Conservation (phyloP, 1,284 basidiomycete species). For the Malassezia japonica region DNA sequence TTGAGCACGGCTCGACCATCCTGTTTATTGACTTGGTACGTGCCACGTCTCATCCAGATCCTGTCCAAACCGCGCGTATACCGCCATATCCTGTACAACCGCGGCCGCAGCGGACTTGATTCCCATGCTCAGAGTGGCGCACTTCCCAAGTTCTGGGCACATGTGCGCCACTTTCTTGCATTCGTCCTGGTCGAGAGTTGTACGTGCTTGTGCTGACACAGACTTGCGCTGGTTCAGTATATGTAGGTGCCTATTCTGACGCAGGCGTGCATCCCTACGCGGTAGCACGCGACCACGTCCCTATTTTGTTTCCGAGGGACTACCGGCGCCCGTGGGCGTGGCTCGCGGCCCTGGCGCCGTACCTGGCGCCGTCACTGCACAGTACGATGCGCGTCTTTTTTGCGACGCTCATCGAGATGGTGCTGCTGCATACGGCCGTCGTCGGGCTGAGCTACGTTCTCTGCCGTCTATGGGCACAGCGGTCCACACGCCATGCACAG, state of each 20-base stretch:
- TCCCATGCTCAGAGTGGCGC: background rate
- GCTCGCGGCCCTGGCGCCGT: background rate
- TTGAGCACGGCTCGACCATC: constrained; percentile 16
- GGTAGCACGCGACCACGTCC: background rate
- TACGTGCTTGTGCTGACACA: constrained; percentile 2
- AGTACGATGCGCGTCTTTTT: background rate
- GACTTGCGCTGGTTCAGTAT: constrained; percentile 16
- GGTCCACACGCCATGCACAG: background rate
- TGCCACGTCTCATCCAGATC: background rate
- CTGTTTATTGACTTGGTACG: constrained; percentile 19
- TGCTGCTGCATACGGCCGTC: background rate
- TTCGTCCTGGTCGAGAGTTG: constrained; percentile 17
- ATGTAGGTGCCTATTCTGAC: constrained; percentile 2
- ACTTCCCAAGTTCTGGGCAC: background rate
- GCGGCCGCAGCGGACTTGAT: background rate
- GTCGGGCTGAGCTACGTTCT: background rate
- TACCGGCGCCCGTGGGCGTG: background rate
- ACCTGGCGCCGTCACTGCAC: background rate
- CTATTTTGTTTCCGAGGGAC: background rate
- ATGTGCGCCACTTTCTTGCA: constrained; percentile 8
- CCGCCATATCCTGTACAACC: constrained; percentile 20
- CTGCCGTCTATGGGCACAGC: background rate
- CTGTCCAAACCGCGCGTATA: constrained; percentile 21
- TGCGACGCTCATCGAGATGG: constrained; percentile 4
- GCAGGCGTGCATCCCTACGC: background rate